Evolutionary conservation across 371 early-diverging fungal species (phyloP), one percentile per base, ranked within the genome.

Genomic region (Sporodiniella umbellata): DNA sequence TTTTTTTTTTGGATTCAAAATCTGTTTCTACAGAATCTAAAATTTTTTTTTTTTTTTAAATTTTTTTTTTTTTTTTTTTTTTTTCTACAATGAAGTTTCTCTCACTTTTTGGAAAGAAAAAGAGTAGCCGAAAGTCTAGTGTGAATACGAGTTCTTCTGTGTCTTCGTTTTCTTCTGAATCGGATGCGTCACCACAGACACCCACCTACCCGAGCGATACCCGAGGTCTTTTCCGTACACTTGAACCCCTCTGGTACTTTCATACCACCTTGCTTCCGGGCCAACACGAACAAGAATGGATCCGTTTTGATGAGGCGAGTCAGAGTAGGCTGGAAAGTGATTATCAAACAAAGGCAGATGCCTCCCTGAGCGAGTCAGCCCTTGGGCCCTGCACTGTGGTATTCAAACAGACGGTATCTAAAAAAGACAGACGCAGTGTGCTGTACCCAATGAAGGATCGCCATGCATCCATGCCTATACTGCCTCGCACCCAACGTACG

Each of bases 221-320:
- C 10, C 64, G 69, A 18, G 73, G 73, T 42, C 66, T 72, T 43
- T 68, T 72, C 21, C 73, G 73, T 33, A 72, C 69, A 42, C 43
- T 72, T 2, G 73, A 72, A 17, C 69, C 73, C 25, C 62, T 68
- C 1, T 72, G 73, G 73, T 68, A 66, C 17, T 68, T 58, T 24
- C 39, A 58, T 14, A 30, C 56, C 15, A 53, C 26, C 44, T 45
- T 60, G 18, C n/a, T 51, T 8, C 33, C 52, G 10, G 35, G 30
- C 30, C 22, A 55, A 35, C 10, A 24, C 21, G 18, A 42, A 28
- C 15, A 39, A 12, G 60, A 56, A 40, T 73, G 73, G 73, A 38
- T 57, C 19, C 55, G 39, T 21, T 68, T 73, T 45, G 70, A 64
- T 33, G 56, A 57, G 12, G n/a, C 48, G 8, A 57, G 51, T 31